Evolutionary conservation across 148 eudicot genomes (phyloP).

Genomic region (Bassia scoparia): DNA sequence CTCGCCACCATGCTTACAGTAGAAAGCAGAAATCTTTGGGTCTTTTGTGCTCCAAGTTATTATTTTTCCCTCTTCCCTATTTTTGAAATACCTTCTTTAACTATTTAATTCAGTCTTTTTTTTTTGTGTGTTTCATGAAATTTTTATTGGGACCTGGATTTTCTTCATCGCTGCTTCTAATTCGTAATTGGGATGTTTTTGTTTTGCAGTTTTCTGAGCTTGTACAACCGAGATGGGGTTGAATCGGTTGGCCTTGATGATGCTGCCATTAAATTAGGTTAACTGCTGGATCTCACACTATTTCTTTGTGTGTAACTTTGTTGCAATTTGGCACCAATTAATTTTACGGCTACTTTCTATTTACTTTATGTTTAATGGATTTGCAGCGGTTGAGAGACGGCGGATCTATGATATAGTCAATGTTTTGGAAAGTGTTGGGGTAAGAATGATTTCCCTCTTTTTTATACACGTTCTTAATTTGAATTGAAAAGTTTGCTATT

Average conservation of each 20-base stretch:
- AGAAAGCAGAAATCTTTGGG: slow-evolving; percentile 90
- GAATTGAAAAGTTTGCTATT: too few species aligned
- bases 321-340: neutral
- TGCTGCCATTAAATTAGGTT: slow-evolving; percentile 76
- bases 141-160: slow-evolving; percentile 3
- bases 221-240: slow-evolving; percentile 79
- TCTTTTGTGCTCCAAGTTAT: slow-evolving; percentile 83
- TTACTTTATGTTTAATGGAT: neutral
- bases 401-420: slow-evolving; percentile 98
- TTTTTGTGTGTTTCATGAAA: neutral
- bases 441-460: slow-evolving; percentile 32
- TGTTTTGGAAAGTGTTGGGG: slow-evolving; percentile 92
- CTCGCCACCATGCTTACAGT: slow-evolving; percentile 47
- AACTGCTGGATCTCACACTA: slow-evolving; percentile 19
- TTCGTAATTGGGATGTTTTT: neutral
- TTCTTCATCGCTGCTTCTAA: neutral
- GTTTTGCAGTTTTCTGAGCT: slow-evolving; percentile 66
- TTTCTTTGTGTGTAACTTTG: neutral
- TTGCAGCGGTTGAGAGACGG: slow-evolving; percentile 89
- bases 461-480: neutral
- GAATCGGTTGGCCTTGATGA: slow-evolving; percentile 88
- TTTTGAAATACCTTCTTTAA: neutral
- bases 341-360: neutral
- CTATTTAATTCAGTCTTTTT: neutral
- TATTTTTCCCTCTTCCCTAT: neutral